Base-by-base conservation (phyloP, 257 asterid species). In the Capsicum pubescens region DNA sequence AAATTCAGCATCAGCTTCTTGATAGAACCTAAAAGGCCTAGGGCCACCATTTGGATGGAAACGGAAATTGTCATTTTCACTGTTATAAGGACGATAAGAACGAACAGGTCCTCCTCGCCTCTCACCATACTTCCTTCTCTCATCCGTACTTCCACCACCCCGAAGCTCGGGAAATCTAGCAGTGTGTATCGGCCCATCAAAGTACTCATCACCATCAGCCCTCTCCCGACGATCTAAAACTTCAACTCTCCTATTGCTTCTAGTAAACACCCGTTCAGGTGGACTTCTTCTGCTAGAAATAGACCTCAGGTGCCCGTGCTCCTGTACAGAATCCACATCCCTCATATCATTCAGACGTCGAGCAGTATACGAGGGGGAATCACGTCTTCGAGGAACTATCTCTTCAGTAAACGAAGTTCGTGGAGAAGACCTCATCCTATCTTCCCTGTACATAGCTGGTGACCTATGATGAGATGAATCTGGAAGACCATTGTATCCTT, bases 351-450 rank as follows among this genome's bases (percentile, higher is more conserved):
- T 90, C 80, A 87, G 48, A 42, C 91, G 91, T 15, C 94, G 87
- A 60, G 88, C 66, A 80, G 82, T 80, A 58, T 86, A 92, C 4
- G 94, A 87, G 56, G 99, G 98, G 78, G 97, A 91, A 56, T 88
- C 93, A 36, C 94, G 95, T 86, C 98, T 94, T 88, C 97, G 86
- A 80, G 87, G 76, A 85, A 81, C 90, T 84, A 93, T 88, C 82
- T 92, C 95, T 26, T 95, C 96, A 44, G 90, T 92, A 83, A 91
- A 94, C 88, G 91, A 89, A 84, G 89, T 67, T 32, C 91, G 93
- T 10, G 90, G 95, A n/a, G 96, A 94, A 83, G 99, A 93, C 79
- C 97, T 91, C 89, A 89, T 88, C 89, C 97, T 89, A 52, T 94
- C 93, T 86, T 83, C 92, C 84, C 93, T 88, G 78, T 89, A 93